Evolutionary conservation across 1,284 basidiomycete genomes (phyloP), one percentile per base, ranked within the genome.

Genomic region (Marasmius fiardii): DNA sequence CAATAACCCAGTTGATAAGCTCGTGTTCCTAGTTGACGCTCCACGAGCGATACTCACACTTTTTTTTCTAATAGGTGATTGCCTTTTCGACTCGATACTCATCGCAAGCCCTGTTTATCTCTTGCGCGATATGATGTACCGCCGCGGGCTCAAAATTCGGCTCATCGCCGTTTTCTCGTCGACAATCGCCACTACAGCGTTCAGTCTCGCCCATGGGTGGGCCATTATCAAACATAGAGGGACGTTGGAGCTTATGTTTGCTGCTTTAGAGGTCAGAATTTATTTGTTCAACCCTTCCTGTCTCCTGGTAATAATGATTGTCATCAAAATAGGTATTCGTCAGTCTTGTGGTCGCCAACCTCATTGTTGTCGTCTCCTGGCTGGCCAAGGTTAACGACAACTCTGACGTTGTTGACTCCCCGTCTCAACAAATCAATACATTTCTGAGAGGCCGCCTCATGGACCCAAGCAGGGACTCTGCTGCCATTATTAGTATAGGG

Each of bases 161-260:
- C 18, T 66, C 43, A 58, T 61, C 16, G 58, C 65, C 3, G 56
- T 67, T 14, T 67, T 67, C 57, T 65, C 65, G 1, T 60, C 64
- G 2, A 61, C 64, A 7, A 45, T 61, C 10, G 57, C 63, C 18
- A 62, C 58, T n/a, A 66, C 64, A 18, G 58, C 55, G 23, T 59
- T 67, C 45, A 61, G 64, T 52, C 45, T 67, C 12, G 58, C 61
- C 52, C 65, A 67, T 45, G 62, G 60, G 7, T 58, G 53, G 43
- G 54, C 55, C 16, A 57, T 67, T 20, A 37, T 65, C 0, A 53
- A 51, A 35, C 39, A 52, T 44, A 58, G 58, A 18, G 65, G 61
- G 2, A 21, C 65, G 8, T 28, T 44, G 21, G 66, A 65, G 47
- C 58, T 58, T 12, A 33, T 61, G 16, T 59, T 63, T 18, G 65